Evolutionary conservation across 164 flowering plant genomes (phyloP).

Genomic region (Echeveria elegans): DNA sequence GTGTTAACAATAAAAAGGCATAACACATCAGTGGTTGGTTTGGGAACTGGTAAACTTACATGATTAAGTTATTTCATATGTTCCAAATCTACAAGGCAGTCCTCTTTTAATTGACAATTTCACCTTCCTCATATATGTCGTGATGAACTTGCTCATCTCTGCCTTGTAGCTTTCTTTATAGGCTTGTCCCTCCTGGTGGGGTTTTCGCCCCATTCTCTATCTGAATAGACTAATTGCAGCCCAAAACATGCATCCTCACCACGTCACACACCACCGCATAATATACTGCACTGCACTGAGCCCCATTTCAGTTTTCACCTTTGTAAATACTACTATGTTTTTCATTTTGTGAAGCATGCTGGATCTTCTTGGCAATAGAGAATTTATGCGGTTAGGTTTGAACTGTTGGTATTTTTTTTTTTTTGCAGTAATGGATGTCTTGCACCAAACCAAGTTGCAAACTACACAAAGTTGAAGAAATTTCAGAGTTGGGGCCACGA

Average conservation of each 20-base stretch:
- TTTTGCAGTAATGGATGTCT: background rate
- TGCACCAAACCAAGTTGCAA: background rate
- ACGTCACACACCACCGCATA: background rate
- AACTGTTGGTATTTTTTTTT: background rate
- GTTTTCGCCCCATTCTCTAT: background rate
- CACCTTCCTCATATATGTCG: constrained; percentile 5
- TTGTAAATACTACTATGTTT: background rate
- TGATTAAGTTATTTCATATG: constrained; percentile 9
- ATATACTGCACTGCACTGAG: background rate
- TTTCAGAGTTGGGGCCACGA: constrained; percentile 1
- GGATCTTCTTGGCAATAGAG: background rate
- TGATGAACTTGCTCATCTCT: background rate
- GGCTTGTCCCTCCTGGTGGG: background rate
- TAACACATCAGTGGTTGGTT: constrained; percentile 18
- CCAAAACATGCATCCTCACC: background rate
- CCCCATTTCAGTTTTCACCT: no score
- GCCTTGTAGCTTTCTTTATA: constrained; percentile 3
- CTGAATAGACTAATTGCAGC: background rate
- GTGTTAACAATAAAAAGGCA: constrained; percentile 20
- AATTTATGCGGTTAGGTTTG: background rate
- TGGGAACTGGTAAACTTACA: constrained; percentile 29
- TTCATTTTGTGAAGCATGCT: background rate
- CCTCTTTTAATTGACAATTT: constrained; percentile 11
- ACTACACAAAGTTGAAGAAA: background rate
- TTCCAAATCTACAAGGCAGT: constrained; percentile 22